A percentile compares a stretch with the other conserved stretches of the same genome.
phyloP scores from a whole-genome alignment of 345 rosid species.

The Salix koriyanagi region DNA sequence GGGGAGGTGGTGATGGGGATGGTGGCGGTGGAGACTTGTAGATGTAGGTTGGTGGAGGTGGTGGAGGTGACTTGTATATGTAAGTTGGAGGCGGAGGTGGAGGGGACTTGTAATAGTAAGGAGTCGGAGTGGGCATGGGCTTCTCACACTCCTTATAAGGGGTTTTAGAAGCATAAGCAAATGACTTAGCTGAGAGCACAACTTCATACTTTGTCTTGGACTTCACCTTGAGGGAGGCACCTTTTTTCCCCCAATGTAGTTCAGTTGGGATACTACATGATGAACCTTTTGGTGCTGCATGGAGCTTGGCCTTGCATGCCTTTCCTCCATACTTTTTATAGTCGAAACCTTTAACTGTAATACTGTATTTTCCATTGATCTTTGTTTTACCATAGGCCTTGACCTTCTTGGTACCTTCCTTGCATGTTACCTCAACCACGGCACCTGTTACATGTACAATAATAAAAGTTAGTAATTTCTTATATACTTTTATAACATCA shows the following conservation, averaged over 20 bases:
- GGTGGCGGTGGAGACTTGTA: slow-evolving; percentile 37
- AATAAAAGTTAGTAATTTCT: neutral
- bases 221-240: slow-evolving; percentile 18
- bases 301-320: slow-evolving; percentile 37
- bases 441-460: slow-evolving; percentile 12
- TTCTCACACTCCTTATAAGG: slow-evolving; percentile 24
- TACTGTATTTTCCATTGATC: slow-evolving; percentile 27
- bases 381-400: slow-evolving; percentile 33
- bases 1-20: slow-evolving; percentile 14
- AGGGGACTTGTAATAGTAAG: slow-evolving; percentile 25
- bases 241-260: slow-evolving; percentile 18
- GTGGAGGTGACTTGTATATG: neutral
- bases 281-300: slow-evolving; percentile 20
- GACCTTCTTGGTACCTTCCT: slow-evolving; percentile 10
- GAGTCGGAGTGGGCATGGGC: slow-evolving; percentile 14
- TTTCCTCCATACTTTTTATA: slow-evolving; percentile 23
- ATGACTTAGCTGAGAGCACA: slow-evolving; percentile 22
- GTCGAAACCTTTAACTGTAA: slow-evolving; percentile 18
- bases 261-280: slow-evolving; percentile 26
- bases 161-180: slow-evolving; percentile 33
- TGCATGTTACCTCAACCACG: slow-evolving; percentile 30
- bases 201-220: slow-evolving; percentile 20
- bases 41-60: slow-evolving; percentile 29
- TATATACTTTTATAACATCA: neutral
- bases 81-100: slow-evolving; percentile 14